Evolutionary conservation across 257 asterid species (phyloP).

Genomic region (Lantana camara): DNA sequence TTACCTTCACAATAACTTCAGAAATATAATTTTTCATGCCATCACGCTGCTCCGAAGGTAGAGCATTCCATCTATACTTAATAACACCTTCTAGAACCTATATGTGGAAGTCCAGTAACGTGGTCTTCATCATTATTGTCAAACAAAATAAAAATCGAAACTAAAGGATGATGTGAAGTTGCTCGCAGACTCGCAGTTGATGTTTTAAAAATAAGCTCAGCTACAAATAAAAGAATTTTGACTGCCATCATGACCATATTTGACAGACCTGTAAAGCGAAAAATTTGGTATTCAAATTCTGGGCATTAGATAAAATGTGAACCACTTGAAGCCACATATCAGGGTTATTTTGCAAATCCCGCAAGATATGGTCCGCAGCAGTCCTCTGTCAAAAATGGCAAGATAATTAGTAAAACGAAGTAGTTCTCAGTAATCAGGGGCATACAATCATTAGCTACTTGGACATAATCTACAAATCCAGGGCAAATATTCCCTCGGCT

Average conservation of each 20-base stretch:
- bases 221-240: too few relatives aligned
- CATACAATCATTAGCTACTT: too few relatives aligned
- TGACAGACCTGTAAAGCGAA: slow-evolving; percentile 98
- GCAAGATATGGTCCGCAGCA: slow-evolving; percentile 90
- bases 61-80: slow-evolving; percentile 97
- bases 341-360: slow-evolving; percentile 91
- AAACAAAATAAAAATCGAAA: slow-evolving; percentile 6
- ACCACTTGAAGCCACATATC: slow-evolving; percentile 99
- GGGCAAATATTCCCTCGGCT: too few relatives aligned
- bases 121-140: slow-evolving; percentile 20
- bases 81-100: slow-evolving; percentile 98
- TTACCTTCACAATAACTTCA: slow-evolving; percentile 96
- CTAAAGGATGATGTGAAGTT: too few relatives aligned
- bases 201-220: slow-evolving; percentile 9
- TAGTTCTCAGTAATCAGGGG: too few relatives aligned
- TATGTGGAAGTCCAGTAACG: slow-evolving; percentile 27
- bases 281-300: slow-evolving; percentile 82
- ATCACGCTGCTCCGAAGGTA: slow-evolving; percentile 94
- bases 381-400: slow-evolving; percentile 59
- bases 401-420: slow-evolving; percentile 8
- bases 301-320: slow-evolving; percentile 83
- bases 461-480: too few relatives aligned
- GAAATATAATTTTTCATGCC: slow-evolving; percentile 99
- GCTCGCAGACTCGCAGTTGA: too few relatives aligned
- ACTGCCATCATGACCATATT: too few relatives aligned